Conservation (phyloP, 2,329 filamentous ascomycete genomes). For the Ophiobolus disseminans region DNA sequence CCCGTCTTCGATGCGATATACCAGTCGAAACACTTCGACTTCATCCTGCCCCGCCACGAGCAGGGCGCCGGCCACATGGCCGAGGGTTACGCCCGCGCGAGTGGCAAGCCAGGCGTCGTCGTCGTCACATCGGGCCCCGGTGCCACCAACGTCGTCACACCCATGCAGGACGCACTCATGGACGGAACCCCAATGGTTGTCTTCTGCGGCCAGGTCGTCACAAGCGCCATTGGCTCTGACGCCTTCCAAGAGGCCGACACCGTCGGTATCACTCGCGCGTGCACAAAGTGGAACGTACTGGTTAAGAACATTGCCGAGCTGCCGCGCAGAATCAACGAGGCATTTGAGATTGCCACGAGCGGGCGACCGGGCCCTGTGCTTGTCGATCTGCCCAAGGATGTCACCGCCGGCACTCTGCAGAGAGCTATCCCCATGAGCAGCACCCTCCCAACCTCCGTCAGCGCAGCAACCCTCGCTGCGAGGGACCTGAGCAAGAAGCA, state of each 20-base stretch:
- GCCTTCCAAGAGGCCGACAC: slow-evolving; percentile 98
- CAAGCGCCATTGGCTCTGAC: slow-evolving; percentile 88
- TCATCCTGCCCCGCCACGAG: slow-evolving; percentile 93
- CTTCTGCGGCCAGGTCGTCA: slow-evolving; percentile 92
- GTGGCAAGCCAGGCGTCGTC: slow-evolving; percentile 92
- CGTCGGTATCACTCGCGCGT: slow-evolving; percentile 89
- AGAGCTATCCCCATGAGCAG: slow-evolving; percentile 82
- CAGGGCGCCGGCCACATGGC: slow-evolving; percentile 99
- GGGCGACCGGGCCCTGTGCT: slow-evolving; percentile 93
- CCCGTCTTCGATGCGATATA: slow-evolving; percentile 99
- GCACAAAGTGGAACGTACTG: slow-evolving; percentile 99
- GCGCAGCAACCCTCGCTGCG: slow-evolving; percentile 82
- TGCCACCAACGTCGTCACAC: slow-evolving; percentile 94
- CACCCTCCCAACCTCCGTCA: slow-evolving; percentile 78
- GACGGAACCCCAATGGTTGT: slow-evolving; percentile 97
- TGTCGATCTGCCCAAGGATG: slow-evolving; percentile 95
- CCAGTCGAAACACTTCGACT: slow-evolving; percentile 96
- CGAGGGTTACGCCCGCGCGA: slow-evolving; percentile 92
- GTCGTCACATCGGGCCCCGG: slow-evolving; percentile 96
- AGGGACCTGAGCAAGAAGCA: slow-evolving; percentile 75
- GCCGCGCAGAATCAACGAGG: slow-evolving; percentile 93
- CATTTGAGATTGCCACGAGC: slow-evolving; percentile 95
- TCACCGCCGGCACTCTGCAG: slow-evolving; percentile 83
- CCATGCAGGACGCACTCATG: slow-evolving; percentile 93
- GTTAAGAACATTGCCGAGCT: slow-evolving; percentile 94